Conservation (phyloP, 2,329 filamentous ascomycete genomes). For the Magnaporthiopsis rhizophila region DNA sequence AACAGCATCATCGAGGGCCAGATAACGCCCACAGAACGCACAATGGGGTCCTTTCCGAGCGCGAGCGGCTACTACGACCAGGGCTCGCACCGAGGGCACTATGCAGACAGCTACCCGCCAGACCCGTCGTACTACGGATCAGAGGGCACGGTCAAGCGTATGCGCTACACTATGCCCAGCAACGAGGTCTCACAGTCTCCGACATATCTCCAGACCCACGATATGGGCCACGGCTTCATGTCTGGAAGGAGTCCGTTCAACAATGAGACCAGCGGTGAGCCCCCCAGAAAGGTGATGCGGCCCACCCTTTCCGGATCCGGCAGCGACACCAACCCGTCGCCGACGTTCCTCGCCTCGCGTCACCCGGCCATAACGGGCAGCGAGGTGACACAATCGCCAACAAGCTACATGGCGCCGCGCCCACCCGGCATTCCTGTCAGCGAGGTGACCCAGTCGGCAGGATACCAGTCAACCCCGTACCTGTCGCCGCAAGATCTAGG, state of each 20-base stretch:
- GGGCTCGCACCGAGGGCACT: neutral
- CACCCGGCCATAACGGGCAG: neutral
- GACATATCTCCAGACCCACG: neutral
- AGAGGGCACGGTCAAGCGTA: neutral
- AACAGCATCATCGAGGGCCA: conserved; percentile 5
- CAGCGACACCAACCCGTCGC: neutral
- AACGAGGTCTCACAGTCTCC: neutral
- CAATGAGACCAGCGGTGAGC: neutral
- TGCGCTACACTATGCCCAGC: neutral
- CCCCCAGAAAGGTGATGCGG: neutral
- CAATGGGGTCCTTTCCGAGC: neutral
- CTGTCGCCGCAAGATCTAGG: neutral
- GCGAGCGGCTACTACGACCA: conserved; percentile 1
- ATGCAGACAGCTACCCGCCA: neutral
- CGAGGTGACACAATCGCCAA: neutral
- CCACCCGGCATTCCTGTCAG: neutral
- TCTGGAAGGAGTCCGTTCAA: neutral
- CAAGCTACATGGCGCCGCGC: neutral
- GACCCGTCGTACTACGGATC: neutral
- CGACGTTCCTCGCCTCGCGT: neutral
- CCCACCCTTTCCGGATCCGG: neutral
- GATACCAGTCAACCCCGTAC: neutral
- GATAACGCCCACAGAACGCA: conserved; percentile 2
- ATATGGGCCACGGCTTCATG: neutral
- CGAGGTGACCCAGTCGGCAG: neutral